A percentile compares a stretch with the other conserved stretches of the same genome.
Evolutionary conservation across 2,329 filamentous ascomycete species (phyloP).

Genomic region (Ophiostoma quercus): DNA sequence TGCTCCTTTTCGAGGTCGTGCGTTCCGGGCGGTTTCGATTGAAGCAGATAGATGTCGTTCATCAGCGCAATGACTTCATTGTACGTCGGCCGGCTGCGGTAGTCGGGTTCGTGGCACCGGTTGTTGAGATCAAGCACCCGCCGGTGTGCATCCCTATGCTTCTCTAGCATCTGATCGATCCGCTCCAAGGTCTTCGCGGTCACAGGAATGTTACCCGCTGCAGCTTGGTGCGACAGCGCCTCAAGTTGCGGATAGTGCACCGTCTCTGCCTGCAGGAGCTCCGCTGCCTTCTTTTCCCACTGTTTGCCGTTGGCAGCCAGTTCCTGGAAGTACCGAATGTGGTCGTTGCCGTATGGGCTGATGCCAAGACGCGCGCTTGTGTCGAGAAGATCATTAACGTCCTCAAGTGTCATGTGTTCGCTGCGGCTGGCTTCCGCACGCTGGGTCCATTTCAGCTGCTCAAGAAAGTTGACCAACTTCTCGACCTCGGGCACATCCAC

Average conservation of each 20-base stretch:
- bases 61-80: slow-evolving; percentile 85
- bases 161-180: slow-evolving; percentile 89
- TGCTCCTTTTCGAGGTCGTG: slow-evolving; percentile 91
- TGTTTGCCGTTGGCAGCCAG: slow-evolving; percentile 70
- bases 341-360: slow-evolving; percentile 66
- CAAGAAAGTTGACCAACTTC: slow-evolving; percentile 69
- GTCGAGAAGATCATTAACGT: slow-evolving; percentile 73
- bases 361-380: slow-evolving; percentile 74
- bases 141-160: slow-evolving; percentile 89
- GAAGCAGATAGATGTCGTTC: slow-evolving; percentile 79
- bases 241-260: slow-evolving; percentile 95
- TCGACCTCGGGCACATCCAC: slow-evolving; percentile 88
- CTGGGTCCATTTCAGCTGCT: slow-evolving; percentile 84
- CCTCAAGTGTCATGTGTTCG: slow-evolving; percentile 65
- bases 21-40: slow-evolving; percentile 86
- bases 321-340: slow-evolving; percentile 69
- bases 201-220: slow-evolving; percentile 66
- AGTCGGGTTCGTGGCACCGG: slow-evolving; percentile 67
- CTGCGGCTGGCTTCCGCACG: slow-evolving; percentile 62
- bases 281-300: slow-evolving; percentile 90
- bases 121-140: slow-evolving; percentile 79
- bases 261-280: slow-evolving; percentile 84
- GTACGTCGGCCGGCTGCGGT: slow-evolving; percentile 77
- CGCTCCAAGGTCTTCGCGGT: slow-evolving; percentile 71
- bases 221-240: slow-evolving; percentile 78